phyloP scores from a whole-genome alignment of 495 filamentous ascomycete genomes.

The Penicillium tannophilum region DNA sequence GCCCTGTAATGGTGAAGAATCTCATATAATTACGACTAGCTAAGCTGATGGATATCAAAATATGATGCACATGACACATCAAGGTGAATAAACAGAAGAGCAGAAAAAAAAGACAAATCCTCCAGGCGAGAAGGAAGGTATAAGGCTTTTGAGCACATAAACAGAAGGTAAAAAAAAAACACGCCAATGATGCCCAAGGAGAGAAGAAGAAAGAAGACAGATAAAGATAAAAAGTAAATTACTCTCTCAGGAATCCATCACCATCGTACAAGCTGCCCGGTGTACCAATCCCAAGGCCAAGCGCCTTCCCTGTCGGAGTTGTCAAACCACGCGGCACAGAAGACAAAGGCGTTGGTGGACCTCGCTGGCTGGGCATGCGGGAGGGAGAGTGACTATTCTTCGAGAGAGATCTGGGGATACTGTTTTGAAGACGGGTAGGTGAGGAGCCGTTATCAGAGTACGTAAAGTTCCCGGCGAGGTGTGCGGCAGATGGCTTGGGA shows the following conservation, averaged over 20 bases:
- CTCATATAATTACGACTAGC: conserved; percentile 26
- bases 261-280: conserved; percentile 53
- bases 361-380: conserved; percentile 17
- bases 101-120: conserved; percentile 6
- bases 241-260: conserved; percentile 52
- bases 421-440: conserved; percentile 11
- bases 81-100: conserved; percentile 3
- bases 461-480: conserved; percentile 13
- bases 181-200: conserved; percentile 7
- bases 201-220: not conserved
- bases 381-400: conserved; percentile 19
- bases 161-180: conserved; percentile 9
- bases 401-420: conserved; percentile 16
- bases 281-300: conserved; percentile 43
- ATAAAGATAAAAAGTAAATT: conserved; percentile 9
- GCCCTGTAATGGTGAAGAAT: no score
- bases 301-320: conserved; percentile 35
- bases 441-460: conserved; percentile 22
- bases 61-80: conserved; percentile 14
- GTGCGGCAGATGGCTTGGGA: conserved; percentile 7
- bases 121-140: conserved; percentile 20
- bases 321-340: conserved; percentile 27
- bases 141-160: conserved; percentile 24
- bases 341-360: conserved; percentile 20
- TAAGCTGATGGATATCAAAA: conserved; percentile 25